These are phyloP conservation scores for Chlamydomonas sphaeroides DNA, from an alignment of 139 green algal species.

Conservation along the genomic window DNA sequence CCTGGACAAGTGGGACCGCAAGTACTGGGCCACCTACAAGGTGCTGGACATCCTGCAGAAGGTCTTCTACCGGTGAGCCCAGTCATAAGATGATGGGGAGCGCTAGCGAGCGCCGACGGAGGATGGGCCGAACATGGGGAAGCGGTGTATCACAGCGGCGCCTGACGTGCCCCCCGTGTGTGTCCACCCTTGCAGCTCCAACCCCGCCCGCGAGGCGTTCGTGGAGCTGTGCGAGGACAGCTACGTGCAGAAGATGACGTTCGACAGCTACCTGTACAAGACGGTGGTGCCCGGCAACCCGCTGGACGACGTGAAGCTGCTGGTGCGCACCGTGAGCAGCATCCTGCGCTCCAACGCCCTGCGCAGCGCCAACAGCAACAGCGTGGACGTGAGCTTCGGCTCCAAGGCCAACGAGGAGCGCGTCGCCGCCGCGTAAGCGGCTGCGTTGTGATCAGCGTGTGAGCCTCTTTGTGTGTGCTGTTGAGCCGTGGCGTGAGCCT, in stretches of 20 bases:
- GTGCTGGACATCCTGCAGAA: slow-evolving; percentile 99
- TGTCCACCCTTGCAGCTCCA: no score
- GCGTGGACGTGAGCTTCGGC: slow-evolving; percentile 75
- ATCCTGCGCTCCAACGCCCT: slow-evolving; percentile 96
- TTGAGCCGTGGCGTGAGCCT: no score
- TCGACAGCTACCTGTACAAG: slow-evolving; percentile 99
- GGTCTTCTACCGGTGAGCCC: slow-evolving; percentile 76
- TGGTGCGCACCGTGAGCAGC: slow-evolving; percentile 88
- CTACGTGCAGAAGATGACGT: slow-evolving; percentile 99
- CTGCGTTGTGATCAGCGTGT: neutral
- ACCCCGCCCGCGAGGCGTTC: slow-evolving; percentile 98
- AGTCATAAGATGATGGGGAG: no score
- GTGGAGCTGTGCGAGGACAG: slow-evolving; percentile 97
- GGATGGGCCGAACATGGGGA: no score
- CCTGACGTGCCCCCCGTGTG: no score
- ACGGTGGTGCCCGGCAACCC: slow-evolving; percentile 99
- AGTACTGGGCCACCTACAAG: slow-evolving; percentile 99
- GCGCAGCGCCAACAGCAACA: slow-evolving; percentile 64
- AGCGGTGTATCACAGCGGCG: no score
- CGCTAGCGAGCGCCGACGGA: neutral
- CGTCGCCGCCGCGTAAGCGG: slow-evolving; percentile 29
- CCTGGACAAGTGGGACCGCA: slow-evolving; percentile 97
- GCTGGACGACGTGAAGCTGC: slow-evolving; percentile 97
- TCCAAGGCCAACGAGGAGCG: slow-evolving; percentile 72
- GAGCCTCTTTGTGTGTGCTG: no score